Evolutionary conservation across 176 grass and related monocot genomes (phyloP).

Genomic region (Avena atlantica): DNA sequence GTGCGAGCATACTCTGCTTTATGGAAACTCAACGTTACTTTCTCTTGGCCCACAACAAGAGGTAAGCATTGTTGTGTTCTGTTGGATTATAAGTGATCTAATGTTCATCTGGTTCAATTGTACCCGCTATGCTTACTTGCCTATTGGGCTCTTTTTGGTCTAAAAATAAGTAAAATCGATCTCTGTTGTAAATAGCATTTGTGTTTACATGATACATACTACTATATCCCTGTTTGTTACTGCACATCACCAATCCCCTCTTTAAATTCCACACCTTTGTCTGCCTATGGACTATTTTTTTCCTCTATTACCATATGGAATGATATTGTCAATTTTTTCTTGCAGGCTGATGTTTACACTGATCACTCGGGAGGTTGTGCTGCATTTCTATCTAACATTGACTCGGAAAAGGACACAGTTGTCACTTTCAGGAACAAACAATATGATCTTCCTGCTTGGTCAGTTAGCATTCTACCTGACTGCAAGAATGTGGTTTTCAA

Average conservation of each 20-base stretch:
- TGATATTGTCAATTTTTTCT: constrained; percentile 16
- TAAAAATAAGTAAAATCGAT: neutral
- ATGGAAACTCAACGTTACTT: constrained; percentile 64
- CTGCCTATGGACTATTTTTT: neutral
- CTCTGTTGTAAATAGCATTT: neutral
- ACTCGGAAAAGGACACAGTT: constrained; percentile 71
- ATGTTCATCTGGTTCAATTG: neutral
- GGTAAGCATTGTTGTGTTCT: constrained; percentile 47
- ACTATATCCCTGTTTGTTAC: neutral
- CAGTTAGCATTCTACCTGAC: constrained; percentile 95
- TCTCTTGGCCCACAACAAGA: constrained; percentile 79
- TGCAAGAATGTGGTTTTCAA: constrained; percentile 97
- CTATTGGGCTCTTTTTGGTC: neutral
- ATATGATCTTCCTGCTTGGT: constrained; percentile 96
- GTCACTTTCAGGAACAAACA: constrained; percentile 69
- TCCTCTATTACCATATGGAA: constrained; percentile 9
- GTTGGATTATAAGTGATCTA: neutral
- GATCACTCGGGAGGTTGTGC: constrained; percentile 82
- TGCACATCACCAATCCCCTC: neutral
- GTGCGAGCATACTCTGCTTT: constrained; percentile 77
- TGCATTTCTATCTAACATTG: constrained; percentile 85
- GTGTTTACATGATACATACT: constrained; percentile 6
- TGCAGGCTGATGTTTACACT: constrained; percentile 86
- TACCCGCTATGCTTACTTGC: constrained; percentile 21
- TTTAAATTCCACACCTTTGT: neutral